Evolutionary conservation across 306 rosid species (phyloP).

Genomic region (Pachyrhizus erosus): DNA sequence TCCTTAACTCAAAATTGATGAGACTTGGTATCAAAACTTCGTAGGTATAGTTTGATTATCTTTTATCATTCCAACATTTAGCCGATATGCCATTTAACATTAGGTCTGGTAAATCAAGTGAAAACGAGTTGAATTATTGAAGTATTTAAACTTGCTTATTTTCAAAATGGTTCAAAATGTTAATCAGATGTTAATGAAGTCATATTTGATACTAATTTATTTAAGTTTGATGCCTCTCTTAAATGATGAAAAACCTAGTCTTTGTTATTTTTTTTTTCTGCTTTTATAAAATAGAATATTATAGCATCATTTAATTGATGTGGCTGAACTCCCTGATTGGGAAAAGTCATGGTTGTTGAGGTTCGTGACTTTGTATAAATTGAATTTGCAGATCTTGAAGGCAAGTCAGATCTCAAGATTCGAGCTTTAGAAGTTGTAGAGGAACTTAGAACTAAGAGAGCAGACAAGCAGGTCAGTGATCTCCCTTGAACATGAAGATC

Average conservation of each 20-base stretch:
- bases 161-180: neutral
- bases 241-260: neutral
- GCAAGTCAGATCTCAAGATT: slow-evolving; percentile 91
- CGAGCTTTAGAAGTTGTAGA: slow-evolving; percentile 89
- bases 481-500: slow-evolving; percentile 28
- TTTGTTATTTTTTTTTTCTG: slow-evolving; percentile 7
- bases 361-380: slow-evolving; percentile 25
- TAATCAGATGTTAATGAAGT: neutral
- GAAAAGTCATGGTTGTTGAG: neutral
- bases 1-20: neutral
- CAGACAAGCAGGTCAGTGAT: slow-evolving; percentile 87
- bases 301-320: neutral
- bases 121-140: neutral
- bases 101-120: neutral
- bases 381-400: slow-evolving; percentile 88
- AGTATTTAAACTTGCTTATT: neutral
- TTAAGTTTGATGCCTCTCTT: neutral
- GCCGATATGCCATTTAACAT: neutral
- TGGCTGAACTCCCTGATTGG: neutral
- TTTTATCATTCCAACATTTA: neutral
- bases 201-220: neutral
- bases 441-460: slow-evolving; percentile 89
- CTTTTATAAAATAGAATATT: neutral
- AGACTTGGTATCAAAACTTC: neutral
- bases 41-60: neutral